Conservation (phyloP, 768 basidiomycete genomes). For the Russula brevipes region DNA sequence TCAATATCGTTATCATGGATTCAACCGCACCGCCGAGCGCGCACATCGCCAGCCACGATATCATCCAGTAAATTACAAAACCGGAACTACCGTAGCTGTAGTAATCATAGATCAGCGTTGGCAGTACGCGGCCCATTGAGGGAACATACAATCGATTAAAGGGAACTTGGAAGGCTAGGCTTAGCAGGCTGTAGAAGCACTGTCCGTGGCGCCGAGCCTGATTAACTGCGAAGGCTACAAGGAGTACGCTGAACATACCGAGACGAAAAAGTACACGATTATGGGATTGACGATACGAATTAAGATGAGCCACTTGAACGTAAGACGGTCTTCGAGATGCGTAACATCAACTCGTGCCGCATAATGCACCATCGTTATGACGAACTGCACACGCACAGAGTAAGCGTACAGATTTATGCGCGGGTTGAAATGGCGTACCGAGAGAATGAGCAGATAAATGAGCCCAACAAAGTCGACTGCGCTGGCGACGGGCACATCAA, state of each 20-base stretch:
- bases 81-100: conserved; percentile 46
- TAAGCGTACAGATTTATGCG: background rate
- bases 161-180: conserved; percentile 54
- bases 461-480: conserved; percentile 34
- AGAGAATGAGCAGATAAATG: conserved; percentile 32
- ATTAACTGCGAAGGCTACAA: background rate
- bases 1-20: conserved; percentile 52
- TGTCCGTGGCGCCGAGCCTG: conserved; percentile 27
- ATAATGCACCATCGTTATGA: conserved; percentile 25
- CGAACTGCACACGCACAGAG: conserved; percentile 1
- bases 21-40: conserved; percentile 59
- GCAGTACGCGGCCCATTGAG: background rate
- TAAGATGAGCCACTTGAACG: conserved; percentile 36
- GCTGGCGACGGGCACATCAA: conserved; percentile 46
- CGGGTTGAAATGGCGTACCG: conserved; percentile 24
- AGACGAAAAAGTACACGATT: conserved; percentile 36
- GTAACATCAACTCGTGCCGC: conserved; percentile 34
- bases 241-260: conserved; percentile 14
- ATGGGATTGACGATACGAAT: conserved; percentile 40
- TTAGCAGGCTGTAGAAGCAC: conserved; percentile 56
- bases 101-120: background rate
- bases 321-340: conserved; percentile 39
- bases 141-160: conserved; percentile 42
- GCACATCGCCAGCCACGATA: conserved; percentile 53
- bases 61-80: conserved; percentile 64